Base-by-base conservation (phyloP, 1,284 basidiomycete species). In the Volvariella surrecta region DNA sequence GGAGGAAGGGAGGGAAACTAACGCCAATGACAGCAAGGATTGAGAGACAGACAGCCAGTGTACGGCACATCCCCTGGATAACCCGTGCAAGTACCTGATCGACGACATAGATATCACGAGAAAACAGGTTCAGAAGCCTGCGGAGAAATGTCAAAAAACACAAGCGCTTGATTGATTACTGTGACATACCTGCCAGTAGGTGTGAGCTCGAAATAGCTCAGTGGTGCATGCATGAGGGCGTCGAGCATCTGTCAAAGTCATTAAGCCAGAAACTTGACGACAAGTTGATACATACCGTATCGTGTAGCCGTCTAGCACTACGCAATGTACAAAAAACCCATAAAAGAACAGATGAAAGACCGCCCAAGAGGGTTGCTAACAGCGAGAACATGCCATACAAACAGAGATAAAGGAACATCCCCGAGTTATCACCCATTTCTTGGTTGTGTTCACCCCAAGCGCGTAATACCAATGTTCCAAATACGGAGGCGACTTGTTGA, bases 41-140 rank as follows among this genome's bases (percentile, higher is more conserved):
- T 43, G 86, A 90, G 10, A 80, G 52, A 61, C 85, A 74, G 1
- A 64, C 58, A 1, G 73, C 72, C 2, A 69, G 51, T 0, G 79
- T 93, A 31, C 87, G 73, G 52, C 79, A 70, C 45, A 87, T 66
- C 31, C 70, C 73, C 54, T 79, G 76, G 28, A 93, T 80, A 35
- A 93, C 82, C 39, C 83, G 73, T 17, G 80, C 79, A 18, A 94
- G 73, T 4, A 89, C 67, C 54, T 88, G 79, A 57, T 97, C 94
- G 20, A 96, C 80, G 32, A 95, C 91, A 56, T 94, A 94, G 37
- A 88, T 81, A 58, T 99, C 95, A 3, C 92, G 79, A 11, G 89
- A 90, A 64, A 98, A 98, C 28, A 96, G 63, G 58, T 94, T 94
- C 44, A 93, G 58, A 37, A 89, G 81, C 7, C 87, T 88, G 32